These are phyloP conservation scores for Aegle marmelos DNA, from an alignment of 345 rosid genomes.

Conservation along the genomic window DNA sequence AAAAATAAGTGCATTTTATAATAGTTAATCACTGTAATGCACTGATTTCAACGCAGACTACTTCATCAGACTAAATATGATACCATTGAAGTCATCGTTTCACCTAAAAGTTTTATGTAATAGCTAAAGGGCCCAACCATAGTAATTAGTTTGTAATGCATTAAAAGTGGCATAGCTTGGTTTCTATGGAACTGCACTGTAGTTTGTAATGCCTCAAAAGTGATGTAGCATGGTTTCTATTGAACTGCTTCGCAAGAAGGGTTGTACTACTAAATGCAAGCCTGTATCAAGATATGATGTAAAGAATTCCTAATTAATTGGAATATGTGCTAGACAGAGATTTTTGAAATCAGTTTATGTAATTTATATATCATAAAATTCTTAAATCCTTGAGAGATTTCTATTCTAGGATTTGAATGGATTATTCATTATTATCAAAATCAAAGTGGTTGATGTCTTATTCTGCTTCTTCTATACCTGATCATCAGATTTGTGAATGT, in stretches of 20 bases:
- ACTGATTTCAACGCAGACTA: neutral
- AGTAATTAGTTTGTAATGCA: neutral
- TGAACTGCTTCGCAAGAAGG: neutral
- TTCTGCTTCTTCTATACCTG: slow-evolving; percentile 14
- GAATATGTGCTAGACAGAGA: neutral
- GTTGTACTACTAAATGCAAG: neutral
- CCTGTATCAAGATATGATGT: neutral
- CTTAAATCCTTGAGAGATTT: neutral
- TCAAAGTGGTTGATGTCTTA: slow-evolving; percentile 4
- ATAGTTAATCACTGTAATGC: neutral
- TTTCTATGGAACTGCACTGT: neutral
- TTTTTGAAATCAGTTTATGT: neutral
- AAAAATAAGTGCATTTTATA: neutral
- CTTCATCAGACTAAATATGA: neutral
- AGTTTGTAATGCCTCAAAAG: neutral
- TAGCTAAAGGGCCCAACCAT: neutral
- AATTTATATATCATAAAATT: neutral
- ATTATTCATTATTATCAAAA: neutral
- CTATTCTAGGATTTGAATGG: neutral
- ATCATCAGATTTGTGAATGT: slow-evolving; percentile 84
- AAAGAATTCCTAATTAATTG: neutral
- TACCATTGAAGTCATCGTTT: neutral
- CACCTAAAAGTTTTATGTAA: neutral
- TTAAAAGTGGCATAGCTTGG: neutral
- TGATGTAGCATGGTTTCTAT: neutral